Evolutionary conservation across 257 asterid species (phyloP).

Genomic region (Fraxinus anomala): DNA sequence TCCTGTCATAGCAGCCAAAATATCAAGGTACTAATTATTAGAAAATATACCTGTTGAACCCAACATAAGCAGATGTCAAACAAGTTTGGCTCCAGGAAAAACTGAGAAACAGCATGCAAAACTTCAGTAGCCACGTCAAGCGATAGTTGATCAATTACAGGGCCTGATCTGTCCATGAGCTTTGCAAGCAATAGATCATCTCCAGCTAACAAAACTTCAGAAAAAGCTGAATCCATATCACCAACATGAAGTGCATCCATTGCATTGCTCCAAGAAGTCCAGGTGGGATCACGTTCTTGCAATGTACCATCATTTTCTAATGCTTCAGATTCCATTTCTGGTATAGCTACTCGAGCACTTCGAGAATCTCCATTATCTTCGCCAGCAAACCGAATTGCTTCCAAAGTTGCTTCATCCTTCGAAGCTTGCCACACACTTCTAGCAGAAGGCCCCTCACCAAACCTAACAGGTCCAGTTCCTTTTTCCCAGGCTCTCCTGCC

Average conservation of each 20-base stretch:
- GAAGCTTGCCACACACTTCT: slow-evolving; percentile 99
- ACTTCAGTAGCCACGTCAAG: slow-evolving; percentile 75
- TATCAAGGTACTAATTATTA: not conserved
- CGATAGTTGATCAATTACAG: slow-evolving; percentile 83
- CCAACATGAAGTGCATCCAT: slow-evolving; percentile 91
- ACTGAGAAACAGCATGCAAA: slow-evolving; percentile 75
- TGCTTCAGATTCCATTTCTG: slow-evolving; percentile 83
- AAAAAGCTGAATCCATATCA: slow-evolving; percentile 84
- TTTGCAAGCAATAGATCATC: slow-evolving; percentile 86
- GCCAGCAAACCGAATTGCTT: slow-evolving; percentile 96
- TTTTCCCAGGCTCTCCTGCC: slow-evolving; percentile 85
- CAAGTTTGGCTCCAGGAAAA: slow-evolving; percentile 69
- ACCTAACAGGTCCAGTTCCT: slow-evolving; percentile 74
- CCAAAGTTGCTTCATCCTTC: slow-evolving; percentile 94
- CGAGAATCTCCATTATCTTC: slow-evolving; percentile 79
- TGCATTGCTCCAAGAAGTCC: slow-evolving; percentile 94
- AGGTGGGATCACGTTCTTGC: slow-evolving; percentile 78
- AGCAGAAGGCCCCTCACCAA: slow-evolving; percentile 99
- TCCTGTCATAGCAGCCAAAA: too few species aligned
- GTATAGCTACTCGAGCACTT: slow-evolving; percentile 77
- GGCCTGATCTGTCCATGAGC: slow-evolving; percentile 96
- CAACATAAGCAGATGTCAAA: slow-evolving; percentile 79
- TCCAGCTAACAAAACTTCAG: slow-evolving; percentile 83
- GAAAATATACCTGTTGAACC: slow-evolving; percentile 87
- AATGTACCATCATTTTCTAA: slow-evolving; percentile 62